These are phyloP conservation scores for Debaryomyces sp. DNA, from an alignment of 1,139 yeast species.

Conservation along the genomic window DNA sequence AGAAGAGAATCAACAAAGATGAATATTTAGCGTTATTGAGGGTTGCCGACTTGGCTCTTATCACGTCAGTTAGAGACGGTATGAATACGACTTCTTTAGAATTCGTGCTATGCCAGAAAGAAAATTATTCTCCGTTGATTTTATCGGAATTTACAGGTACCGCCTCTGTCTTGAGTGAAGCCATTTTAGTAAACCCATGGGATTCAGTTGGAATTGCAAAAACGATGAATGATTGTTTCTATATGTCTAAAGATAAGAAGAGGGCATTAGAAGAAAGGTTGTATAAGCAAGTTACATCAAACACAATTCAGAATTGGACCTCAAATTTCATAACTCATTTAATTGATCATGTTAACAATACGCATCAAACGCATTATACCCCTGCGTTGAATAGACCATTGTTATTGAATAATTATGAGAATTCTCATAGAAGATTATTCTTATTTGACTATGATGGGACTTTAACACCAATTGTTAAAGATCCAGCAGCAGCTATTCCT, in stretches of 20 bases:
- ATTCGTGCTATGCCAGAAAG: slow-evolving; percentile 84
- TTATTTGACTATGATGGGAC: slow-evolving; percentile 98
- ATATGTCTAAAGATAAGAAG: slow-evolving; percentile 48
- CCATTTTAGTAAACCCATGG: slow-evolving; percentile 94
- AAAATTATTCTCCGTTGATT: slow-evolving; percentile 72
- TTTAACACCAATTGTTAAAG: slow-evolving; percentile 89
- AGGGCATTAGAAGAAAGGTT: slow-evolving; percentile 50
- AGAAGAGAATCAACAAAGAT: slow-evolving; percentile 82
- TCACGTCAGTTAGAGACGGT: slow-evolving; percentile 92
- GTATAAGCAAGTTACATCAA: slow-evolving; percentile 64
- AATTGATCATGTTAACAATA: slow-evolving; percentile 49
- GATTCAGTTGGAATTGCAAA: slow-evolving; percentile 92
- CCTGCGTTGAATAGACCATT: slow-evolving; percentile 83
- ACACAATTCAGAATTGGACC: slow-evolving; percentile 85
- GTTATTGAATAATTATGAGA: slow-evolving; percentile 59
- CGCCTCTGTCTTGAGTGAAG: slow-evolving; percentile 75
- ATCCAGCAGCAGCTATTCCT: slow-evolving; percentile 99
- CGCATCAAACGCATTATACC: slow-evolving; percentile 60
- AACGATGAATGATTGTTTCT: slow-evolving; percentile 70
- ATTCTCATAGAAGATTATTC: slow-evolving; percentile 71
- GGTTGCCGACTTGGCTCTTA: slow-evolving; percentile 87
- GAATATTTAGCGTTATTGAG: slow-evolving; percentile 88
- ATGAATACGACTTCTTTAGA: slow-evolving; percentile 95
- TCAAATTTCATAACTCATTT: slow-evolving; percentile 59
- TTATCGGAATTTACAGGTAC: slow-evolving; percentile 94